These are phyloP conservation scores for Tolypocladium paradoxum DNA, from an alignment of 2,329 filamentous ascomycete species.

Conservation along the genomic window DNA sequence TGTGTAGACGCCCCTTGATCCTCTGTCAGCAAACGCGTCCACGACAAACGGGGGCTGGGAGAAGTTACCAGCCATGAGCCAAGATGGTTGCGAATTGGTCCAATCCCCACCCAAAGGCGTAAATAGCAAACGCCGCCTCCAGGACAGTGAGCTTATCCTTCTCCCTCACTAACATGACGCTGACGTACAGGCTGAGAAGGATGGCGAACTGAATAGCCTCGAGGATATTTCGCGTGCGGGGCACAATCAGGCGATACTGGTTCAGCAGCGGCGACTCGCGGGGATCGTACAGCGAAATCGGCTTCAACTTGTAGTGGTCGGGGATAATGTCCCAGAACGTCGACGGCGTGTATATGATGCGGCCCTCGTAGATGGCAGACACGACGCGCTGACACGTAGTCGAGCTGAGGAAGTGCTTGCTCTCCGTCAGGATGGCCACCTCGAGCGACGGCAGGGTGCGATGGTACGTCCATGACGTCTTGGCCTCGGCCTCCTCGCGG, in stretches of 20 bases:
- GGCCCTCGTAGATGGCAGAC: slow-evolving; percentile 70
- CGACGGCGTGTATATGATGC: slow-evolving; percentile 72
- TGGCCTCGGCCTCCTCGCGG: slow-evolving; percentile 42
- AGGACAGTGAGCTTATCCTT: slow-evolving; percentile 41
- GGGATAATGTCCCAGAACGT: slow-evolving; percentile 76
- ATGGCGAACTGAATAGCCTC: slow-evolving; percentile 65
- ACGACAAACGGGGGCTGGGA: background rate
- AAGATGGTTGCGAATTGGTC: slow-evolving; percentile 69
- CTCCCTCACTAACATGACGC: slow-evolving; percentile 60
- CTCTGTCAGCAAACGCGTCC: background rate
- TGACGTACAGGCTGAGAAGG: slow-evolving; percentile 57
- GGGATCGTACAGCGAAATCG: slow-evolving; percentile 72
- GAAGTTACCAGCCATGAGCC: slow-evolving; percentile 55
- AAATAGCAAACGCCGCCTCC: slow-evolving; percentile 61
- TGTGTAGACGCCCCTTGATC: slow-evolving; percentile 62
- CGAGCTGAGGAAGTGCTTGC: slow-evolving; percentile 66
- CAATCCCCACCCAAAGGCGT: slow-evolving; percentile 67
- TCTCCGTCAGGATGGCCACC: slow-evolving; percentile 73
- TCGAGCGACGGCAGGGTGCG: slow-evolving; percentile 67
- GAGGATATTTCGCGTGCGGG: slow-evolving; percentile 63
- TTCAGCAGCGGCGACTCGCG: slow-evolving; percentile 66
- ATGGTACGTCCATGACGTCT: slow-evolving; percentile 35
- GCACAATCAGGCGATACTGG: slow-evolving; percentile 76
- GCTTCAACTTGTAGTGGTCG: slow-evolving; percentile 75
- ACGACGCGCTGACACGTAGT: slow-evolving; percentile 75